phyloP scores from a whole-genome alignment of 805 yeast genomes.

The Ogataea minuta region DNA sequence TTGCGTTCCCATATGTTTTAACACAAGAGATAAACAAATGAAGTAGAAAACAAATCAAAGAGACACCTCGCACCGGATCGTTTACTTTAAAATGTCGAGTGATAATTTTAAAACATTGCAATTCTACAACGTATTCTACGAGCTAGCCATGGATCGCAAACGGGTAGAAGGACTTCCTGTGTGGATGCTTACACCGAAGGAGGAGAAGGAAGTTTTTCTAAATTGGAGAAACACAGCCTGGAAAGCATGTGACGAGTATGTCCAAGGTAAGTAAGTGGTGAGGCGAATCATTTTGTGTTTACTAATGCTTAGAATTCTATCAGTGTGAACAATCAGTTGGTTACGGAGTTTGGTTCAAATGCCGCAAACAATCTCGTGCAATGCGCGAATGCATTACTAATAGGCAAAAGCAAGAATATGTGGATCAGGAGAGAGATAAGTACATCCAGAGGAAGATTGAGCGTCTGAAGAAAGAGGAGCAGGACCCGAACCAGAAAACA shows the following conservation, averaged over 20 bases:
- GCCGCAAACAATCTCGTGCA: slow-evolving; percentile 54
- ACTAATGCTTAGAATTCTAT: slow-evolving; percentile 43
- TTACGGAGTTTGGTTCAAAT: slow-evolving; percentile 62
- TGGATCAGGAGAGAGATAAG: slow-evolving; percentile 68
- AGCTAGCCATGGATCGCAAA: slow-evolving; percentile 25
- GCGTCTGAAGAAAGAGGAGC: slow-evolving; percentile 28
- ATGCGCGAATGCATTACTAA: slow-evolving; percentile 63
- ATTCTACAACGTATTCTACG: background rate
- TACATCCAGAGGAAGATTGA: slow-evolving; percentile 57
- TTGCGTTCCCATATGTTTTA: slow-evolving; percentile 15
- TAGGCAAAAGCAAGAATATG: slow-evolving; percentile 59
- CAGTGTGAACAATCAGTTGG: slow-evolving; percentile 66
- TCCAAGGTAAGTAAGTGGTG: slow-evolving; percentile 43
- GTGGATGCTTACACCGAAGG: slow-evolving; percentile 76
- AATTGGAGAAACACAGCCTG: slow-evolving; percentile 69
- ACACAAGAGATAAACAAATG: slow-evolving; percentile 7
- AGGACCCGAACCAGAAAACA: slow-evolving; percentile 5
- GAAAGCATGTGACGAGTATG: slow-evolving; percentile 63
- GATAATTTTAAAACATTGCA: slow-evolving; percentile 1
- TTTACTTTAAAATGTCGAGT: background rate
- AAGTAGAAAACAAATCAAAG: background rate
- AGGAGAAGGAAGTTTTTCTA: slow-evolving; percentile 69
- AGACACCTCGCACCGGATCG: slow-evolving; percentile 6
- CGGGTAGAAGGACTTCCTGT: slow-evolving; percentile 50
- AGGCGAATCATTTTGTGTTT: background rate